Percentiles rank a stretch among this genome's conserved stretches.
These are phyloP conservation scores for Yarrowia sp. DNA, from an alignment of 805 yeast species.

Conservation along the genomic window DNA sequence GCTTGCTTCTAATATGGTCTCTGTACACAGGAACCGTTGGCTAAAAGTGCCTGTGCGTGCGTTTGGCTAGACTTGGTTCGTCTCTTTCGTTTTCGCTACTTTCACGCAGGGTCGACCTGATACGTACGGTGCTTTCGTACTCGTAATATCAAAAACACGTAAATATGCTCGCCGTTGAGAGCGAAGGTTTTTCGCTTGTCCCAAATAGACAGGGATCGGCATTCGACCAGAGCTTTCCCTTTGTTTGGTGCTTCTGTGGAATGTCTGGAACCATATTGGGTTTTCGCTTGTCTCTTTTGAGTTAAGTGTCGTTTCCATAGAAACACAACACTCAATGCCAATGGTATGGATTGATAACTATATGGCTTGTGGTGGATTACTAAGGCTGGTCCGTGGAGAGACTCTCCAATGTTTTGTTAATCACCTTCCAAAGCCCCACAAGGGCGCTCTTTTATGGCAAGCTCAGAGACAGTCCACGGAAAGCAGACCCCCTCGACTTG, in stretches of 20 bases:
- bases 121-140: not conserved
- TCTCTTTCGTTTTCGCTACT: not conserved
- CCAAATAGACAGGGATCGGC: not conserved
- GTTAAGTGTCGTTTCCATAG: slow-evolving; percentile 8
- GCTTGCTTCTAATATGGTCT: too few species aligned
- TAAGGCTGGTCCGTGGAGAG: not conserved
- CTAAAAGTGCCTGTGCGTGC: too few species aligned
- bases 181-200: not conserved
- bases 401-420: too few species aligned
- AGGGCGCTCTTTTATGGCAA: too few species aligned
- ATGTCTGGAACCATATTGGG: slow-evolving; percentile 4
- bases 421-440: too few species aligned
- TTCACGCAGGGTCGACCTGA: slow-evolving; percentile 6
- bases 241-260: slow-evolving; percentile 5
- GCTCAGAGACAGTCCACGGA: too few species aligned
- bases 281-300: not conserved
- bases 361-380: slow-evolving; percentile 3
- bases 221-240: not conserved
- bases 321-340: not conserved
- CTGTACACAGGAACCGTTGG: too few species aligned
- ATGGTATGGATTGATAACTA: not conserved
- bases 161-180: slow-evolving; percentile 3
- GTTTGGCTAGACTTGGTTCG: too few species aligned
- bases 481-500: too few species aligned
- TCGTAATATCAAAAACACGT: not conserved